These are phyloP conservation scores for Cryptococcus neoformans DNA, from an alignment of 1,284 basidiomycete species.

Conservation along the genomic window DNA sequence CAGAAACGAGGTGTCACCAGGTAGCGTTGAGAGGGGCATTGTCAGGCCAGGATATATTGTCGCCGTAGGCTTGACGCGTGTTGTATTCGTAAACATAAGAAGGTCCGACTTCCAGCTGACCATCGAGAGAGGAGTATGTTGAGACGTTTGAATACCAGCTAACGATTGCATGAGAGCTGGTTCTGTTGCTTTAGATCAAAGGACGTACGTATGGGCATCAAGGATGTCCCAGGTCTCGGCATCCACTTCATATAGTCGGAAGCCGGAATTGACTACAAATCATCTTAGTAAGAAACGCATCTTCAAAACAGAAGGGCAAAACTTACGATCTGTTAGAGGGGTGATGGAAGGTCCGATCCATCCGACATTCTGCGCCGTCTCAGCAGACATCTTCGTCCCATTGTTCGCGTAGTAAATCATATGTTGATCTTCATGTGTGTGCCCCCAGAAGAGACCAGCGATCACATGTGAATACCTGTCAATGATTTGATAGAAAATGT, in stretches of 20 bases:
- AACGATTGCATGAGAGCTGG: neutral
- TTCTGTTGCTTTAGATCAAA: neutral
- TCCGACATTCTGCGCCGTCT: constrained; percentile 56
- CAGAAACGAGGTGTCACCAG: constrained; percentile 77
- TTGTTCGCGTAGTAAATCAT: constrained; percentile 76
- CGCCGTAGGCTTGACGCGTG: constrained; percentile 65
- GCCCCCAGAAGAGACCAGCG: constrained; percentile 75
- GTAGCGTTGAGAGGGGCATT: constrained; percentile 74
- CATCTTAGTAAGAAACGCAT: neutral
- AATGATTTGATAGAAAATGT: constrained; percentile 55
- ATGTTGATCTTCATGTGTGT: constrained; percentile 76
- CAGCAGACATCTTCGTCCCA: constrained; percentile 59
- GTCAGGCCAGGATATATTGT: constrained; percentile 61
- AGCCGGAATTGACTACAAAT: constrained; percentile 59
- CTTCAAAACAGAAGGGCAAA: neutral
- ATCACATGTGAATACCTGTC: constrained; percentile 78
- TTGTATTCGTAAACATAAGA: constrained; percentile 67
- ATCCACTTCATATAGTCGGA: constrained; percentile 56
- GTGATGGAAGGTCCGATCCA: constrained; percentile 67
- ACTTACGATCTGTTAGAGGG: constrained; percentile 61
- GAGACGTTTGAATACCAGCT: constrained; percentile 66
- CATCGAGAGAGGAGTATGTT: constrained; percentile 57
- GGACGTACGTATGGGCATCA: constrained; percentile 65
- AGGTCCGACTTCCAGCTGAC: constrained; percentile 60
- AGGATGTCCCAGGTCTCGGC: constrained; percentile 66